These are phyloP conservation scores for Scheffersomyces segobiensis DNA, from an alignment of 1,139 yeast genomes.

Conservation along the genomic window DNA sequence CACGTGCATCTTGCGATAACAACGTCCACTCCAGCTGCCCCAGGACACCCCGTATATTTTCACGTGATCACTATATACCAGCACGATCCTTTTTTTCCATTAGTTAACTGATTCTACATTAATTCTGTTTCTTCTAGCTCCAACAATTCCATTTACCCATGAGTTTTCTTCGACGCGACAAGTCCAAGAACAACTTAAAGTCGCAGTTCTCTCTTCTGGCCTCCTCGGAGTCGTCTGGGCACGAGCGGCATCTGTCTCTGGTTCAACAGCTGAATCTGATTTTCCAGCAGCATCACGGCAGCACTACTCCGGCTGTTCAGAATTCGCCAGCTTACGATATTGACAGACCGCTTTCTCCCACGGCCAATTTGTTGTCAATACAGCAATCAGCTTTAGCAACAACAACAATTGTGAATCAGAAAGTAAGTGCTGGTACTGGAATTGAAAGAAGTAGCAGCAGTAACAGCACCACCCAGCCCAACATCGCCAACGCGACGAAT, in stretches of 20 bases:
- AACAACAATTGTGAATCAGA: not conserved
- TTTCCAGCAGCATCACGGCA: not conserved
- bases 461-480: not conserved
- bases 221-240: not conserved
- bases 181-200: conserved; percentile 22
- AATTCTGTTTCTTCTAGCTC: not conserved
- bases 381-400: not conserved
- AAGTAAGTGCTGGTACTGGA: not conserved
- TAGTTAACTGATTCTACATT: not conserved
- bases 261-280: not conserved
- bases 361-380: not conserved
- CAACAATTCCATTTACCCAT: conserved; percentile 8
- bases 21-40: not conserved
- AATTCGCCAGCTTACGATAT: not conserved
- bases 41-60: not conserved
- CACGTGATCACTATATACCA: not conserved
- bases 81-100: not conserved
- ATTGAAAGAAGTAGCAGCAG: not conserved
- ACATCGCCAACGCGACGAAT: not conserved
- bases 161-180: conserved; percentile 34
- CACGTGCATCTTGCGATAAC: not conserved
- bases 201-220: conserved; percentile 6
- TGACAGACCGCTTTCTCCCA: not conserved
- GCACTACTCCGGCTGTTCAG: not conserved
- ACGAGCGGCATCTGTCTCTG: not conserved